These are phyloP conservation scores for Tirmania nivea DNA, from an alignment of 495 filamentous ascomycete species.

Conservation along the genomic window DNA sequence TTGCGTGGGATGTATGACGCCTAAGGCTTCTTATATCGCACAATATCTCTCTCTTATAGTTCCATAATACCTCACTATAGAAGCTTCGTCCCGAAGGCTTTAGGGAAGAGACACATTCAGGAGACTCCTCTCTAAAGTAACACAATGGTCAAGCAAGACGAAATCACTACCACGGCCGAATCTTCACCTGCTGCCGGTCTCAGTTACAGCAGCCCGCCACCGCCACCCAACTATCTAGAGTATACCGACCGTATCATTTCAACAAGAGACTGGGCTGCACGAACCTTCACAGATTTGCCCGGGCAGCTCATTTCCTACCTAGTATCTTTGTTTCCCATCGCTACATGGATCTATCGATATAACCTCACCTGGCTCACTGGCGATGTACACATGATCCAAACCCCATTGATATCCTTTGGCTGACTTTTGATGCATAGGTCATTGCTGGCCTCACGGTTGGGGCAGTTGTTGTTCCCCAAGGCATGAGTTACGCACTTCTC, in stretches of 20 bases:
- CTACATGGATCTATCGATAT: slow-evolving; percentile 31
- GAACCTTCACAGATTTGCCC: slow-evolving; percentile 12
- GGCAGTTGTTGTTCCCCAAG: slow-evolving; percentile 36
- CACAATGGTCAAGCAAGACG: slow-evolving; percentile 8
- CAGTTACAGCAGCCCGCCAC: slow-evolving; percentile 1
- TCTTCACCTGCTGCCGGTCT: neutral
- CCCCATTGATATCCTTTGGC: neutral
- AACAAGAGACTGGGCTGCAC: slow-evolving; percentile 12
- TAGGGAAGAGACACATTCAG: too few relatives aligned
- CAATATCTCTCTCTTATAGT: too few relatives aligned
- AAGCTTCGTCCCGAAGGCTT: too few relatives aligned
- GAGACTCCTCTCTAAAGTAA: neutral
- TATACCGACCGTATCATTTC: slow-evolving; percentile 14
- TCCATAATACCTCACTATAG: too few relatives aligned
- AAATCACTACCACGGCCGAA: slow-evolving; percentile 5
- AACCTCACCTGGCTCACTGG: slow-evolving; percentile 30
- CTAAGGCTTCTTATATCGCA: too few relatives aligned
- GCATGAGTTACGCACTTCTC: slow-evolving; percentile 42
- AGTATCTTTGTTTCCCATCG: slow-evolving; percentile 26
- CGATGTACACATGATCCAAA: slow-evolving; percentile 24
- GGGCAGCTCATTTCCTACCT: slow-evolving; percentile 14
- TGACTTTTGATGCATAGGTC: slow-evolving; percentile 7
- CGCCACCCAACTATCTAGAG: neutral
- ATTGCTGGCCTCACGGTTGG: slow-evolving; percentile 17
- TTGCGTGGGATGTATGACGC: too few relatives aligned